These are phyloP conservation scores for Coelastrella sp. DNA, from an alignment of 139 green algal genomes.

Conservation along the genomic window DNA sequence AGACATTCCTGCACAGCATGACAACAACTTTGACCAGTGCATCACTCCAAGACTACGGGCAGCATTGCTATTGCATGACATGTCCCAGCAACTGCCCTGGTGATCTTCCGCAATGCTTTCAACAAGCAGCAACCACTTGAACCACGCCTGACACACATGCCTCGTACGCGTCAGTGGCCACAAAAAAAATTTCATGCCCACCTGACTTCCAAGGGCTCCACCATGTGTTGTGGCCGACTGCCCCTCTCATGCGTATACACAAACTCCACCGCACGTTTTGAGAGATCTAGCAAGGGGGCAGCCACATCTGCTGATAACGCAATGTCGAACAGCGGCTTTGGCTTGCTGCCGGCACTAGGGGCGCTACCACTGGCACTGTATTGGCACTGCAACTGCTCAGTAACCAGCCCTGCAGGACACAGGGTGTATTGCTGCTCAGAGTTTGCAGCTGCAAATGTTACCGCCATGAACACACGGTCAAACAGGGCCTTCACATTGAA, in stretches of 20 bases:
- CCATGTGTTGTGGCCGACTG: slow-evolving; percentile 33
- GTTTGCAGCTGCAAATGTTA: not conserved
- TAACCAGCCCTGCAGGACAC: slow-evolving; percentile 36
- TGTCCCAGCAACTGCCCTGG: no score
- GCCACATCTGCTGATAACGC: slow-evolving; percentile 61
- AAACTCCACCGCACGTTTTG: slow-evolving; percentile 67
- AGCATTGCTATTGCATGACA: no score
- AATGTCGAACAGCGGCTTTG: slow-evolving; percentile 59
- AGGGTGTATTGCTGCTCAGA: not conserved
- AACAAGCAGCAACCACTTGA: no score
- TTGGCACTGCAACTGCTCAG: slow-evolving; percentile 70
- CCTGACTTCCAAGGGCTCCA: slow-evolving; percentile 50
- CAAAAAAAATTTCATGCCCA: not conserved
- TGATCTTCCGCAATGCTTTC: no score
- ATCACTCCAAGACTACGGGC: no score
- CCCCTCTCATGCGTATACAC: slow-evolving; percentile 69
- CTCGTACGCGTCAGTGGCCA: not conserved
- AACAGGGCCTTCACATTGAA: not conserved
- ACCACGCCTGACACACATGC: not conserved
- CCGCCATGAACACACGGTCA: not conserved
- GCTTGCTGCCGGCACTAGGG: slow-evolving; percentile 33
- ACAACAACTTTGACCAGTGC: no score
- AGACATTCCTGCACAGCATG: slow-evolving; percentile 63
- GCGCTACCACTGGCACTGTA: slow-evolving; percentile 33
- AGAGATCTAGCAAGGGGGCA: slow-evolving; percentile 79